Conservation (phyloP, 2,329 filamentous ascomycete species). For the Coniochaeta pulveracea region DNA sequence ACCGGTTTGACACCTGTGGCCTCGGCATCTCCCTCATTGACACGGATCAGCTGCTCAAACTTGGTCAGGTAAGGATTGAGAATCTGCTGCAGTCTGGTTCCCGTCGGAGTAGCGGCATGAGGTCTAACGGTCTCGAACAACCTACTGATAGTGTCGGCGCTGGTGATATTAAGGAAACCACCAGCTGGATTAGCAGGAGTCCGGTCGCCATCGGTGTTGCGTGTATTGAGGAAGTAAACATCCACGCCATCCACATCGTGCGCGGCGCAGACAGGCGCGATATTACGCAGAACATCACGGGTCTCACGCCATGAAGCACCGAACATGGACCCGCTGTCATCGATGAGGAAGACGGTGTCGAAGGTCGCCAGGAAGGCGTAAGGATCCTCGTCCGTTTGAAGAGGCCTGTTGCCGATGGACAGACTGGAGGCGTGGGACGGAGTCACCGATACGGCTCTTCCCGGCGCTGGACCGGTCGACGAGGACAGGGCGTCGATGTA, state of each 20-base stretch:
- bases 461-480: conserved; percentile 6
- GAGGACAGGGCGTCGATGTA: conserved; percentile 9
- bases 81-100: conserved; percentile 36
- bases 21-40: conserved; percentile 21
- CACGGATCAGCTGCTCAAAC: conserved; percentile 28
- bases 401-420: conserved; percentile 10
- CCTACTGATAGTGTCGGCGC: conserved; percentile 42
- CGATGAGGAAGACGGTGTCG: conserved; percentile 83
- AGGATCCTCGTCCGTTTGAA: conserved; percentile 44
- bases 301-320: conserved; percentile 70
- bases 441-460: conserved; percentile 11
- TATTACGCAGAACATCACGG: conserved; percentile 53
- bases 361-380: conserved; percentile 70
- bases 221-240: conserved; percentile 77
- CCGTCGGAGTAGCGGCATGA: conserved; percentile 60
- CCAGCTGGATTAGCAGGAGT: conserved; percentile 29
- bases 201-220: conserved; percentile 15
- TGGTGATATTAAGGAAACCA: conserved; percentile 55
- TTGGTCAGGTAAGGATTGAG: conserved; percentile 58
- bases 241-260: conserved; percentile 82
- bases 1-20: conserved; percentile 53
- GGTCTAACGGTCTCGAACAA: conserved; percentile 65
- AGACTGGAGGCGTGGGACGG: conserved; percentile 11
- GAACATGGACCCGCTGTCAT: conserved; percentile 83
- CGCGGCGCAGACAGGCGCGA: conserved; percentile 70